Evolutionary conservation across 1,284 basidiomycete species (phyloP), one percentile per base, ranked within the genome.

Genomic region (Pholiota adiposa): DNA sequence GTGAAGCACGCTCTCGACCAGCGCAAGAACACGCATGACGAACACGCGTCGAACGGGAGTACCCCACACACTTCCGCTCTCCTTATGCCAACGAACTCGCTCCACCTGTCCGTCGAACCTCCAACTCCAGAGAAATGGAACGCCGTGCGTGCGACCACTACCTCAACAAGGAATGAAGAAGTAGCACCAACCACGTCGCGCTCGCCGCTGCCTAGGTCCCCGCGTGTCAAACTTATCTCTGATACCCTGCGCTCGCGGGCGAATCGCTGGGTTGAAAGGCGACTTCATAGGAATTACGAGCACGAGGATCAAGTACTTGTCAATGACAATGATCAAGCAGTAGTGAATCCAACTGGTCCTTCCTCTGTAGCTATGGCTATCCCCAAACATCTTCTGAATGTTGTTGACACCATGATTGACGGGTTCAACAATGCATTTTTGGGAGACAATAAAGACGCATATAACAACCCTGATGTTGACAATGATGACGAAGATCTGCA

Each of bases 201-300:
- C 23, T 49, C 54, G 2, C 23, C 46, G 8, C 21, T 19, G 14
- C 46, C 63, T 21, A 70, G 68, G 27, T 75, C 72, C 12, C 70
- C 71, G 52, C 69, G 83, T 36, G 73, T 77, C 55, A 69, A 75
- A 16, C 76, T 78, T 40, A 81, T 87, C 70, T 81, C 84, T 9
- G 78, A 85, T 64, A 85, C 83, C 5, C 72, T 87, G 11, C 77
- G 79, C 40, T 75, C 80, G 38, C 77, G 86, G 33, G 83, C 85
- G 41, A 72, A 72, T 60, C 78, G 79, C 33, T 87, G 85, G 85
- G 78, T 80, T 23, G 81, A 84, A 64, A 78, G 80, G 31, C 75
- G 84, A 50, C 82, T 83, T 62, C 69, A n/a, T n/a, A n/a, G n/a
- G n/a, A n/a, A n/a, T n/a, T n/a, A 68, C 25, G 54, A 56, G 34